Base-by-base conservation (phyloP, 2,329 filamentous ascomycete species). In the Trichoderma atroviride region DNA sequence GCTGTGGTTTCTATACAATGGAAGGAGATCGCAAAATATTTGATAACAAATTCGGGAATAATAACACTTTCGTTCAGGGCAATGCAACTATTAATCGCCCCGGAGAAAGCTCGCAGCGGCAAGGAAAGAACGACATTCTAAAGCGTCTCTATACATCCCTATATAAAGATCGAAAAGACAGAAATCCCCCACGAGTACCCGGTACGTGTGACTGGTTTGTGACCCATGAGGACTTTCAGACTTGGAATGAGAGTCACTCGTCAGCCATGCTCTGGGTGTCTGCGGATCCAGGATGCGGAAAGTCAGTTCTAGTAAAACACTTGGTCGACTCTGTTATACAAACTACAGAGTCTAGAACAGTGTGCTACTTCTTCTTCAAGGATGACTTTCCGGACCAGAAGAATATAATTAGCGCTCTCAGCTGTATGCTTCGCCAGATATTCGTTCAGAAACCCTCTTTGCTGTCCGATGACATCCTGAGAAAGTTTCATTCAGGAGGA, bases 331-430 rank as follows among this genome's bases (percentile, higher is more conserved):
- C 74, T 0, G 62, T 77, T 0, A 69, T 82, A 1, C 64, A 59
- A 1, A 71, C 37, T 1, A 72, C 43, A 67, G 9, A 43, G 0
- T 65, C 67, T 1, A 74, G 72, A 35, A 78, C 73, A 0, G 74
- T 73, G 5, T 81, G 78, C 59, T 83, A 83, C 63, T 84, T 82
- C 73, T 83, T 83, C 71, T 83, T 83, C 75, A 82, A 82, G 55
- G 80, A 82, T 16, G 80, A 82, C 47, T 78, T 76, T 33, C 73
- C 76, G 4, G 76, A 81, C 27, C 79, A 82, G 37, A 78, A 70
- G 16, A 76, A 63, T 19, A 29, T 72, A 4, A 70, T 69, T 14
- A 72, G 37, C 50, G 81, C 81, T 10, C 47, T 83, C 0, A 76
- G 76, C 31, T 77, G 74, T 24, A 72, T 83, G 0, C 56, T 83